Percentiles rank a stretch among this genome's conserved stretches.
Evolutionary conservation across 2,329 filamentous ascomycete species (phyloP).

Genomic region (Gyromitra esculenta): DNA sequence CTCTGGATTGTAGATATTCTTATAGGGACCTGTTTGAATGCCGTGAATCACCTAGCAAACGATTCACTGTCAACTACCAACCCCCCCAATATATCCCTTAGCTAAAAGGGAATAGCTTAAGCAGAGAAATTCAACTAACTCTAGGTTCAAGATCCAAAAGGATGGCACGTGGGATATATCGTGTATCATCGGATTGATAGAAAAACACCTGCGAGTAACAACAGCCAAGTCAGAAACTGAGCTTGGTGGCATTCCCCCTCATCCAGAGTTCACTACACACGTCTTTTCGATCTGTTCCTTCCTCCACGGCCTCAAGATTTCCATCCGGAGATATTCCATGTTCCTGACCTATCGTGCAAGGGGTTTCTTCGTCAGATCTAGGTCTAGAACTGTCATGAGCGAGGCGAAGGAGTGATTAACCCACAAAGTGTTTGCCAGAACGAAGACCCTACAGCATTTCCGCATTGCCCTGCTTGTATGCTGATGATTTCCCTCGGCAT

Average conservation of each 20-base stretch:
- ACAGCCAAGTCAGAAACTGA: conserved; percentile 12
- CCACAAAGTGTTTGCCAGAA: conserved; percentile 55
- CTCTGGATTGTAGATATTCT: conserved; percentile 99
- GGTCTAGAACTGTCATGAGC: conserved; percentile 2
- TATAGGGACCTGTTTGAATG: conserved; percentile 93
- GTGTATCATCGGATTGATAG: conserved; percentile 87
- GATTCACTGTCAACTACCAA: conserved; percentile 4
- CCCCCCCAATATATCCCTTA: not conserved
- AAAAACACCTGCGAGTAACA: conserved; percentile 42
- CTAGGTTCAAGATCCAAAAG: conserved; percentile 93
- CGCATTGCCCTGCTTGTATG: conserved; percentile 97
- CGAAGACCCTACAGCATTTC: conserved; percentile 84
- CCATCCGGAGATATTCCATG: conserved; percentile 98
- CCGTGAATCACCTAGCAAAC: conserved; percentile 77
- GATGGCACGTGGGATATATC: conserved; percentile 96
- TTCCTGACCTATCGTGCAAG: conserved; percentile 78
- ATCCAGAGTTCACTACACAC: conserved; percentile 77
- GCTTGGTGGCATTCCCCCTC: not conserved
- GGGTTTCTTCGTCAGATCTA: conserved; percentile 58
- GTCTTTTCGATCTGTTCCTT: conserved; percentile 97
- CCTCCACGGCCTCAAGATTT: conserved; percentile 95
- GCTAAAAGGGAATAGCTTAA: not conserved
- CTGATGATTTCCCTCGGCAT: conserved; percentile 88
- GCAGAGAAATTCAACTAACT: conserved; percentile 63
- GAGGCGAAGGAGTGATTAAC: conserved; percentile 51